Conservation (phyloP, 169 alveolate species). For the Eimeria praecox region DNA sequence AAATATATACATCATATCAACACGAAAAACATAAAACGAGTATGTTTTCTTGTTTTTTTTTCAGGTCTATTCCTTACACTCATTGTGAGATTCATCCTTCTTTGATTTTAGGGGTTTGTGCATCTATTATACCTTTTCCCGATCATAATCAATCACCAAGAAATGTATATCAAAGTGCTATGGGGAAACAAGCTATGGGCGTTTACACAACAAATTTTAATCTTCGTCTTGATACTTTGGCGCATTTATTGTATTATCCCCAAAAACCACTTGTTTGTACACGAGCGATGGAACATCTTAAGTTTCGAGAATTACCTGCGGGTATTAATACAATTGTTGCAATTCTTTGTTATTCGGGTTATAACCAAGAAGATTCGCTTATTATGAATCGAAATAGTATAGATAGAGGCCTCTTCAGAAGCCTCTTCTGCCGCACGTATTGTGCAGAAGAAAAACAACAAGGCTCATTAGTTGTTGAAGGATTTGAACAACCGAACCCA, state of each 20-base stretch:
- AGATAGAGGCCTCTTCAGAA: constrained; percentile 99
- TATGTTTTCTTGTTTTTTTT: background rate
- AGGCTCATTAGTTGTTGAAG: constrained; percentile 94
- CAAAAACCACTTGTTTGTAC: constrained; percentile 99
- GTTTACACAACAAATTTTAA: constrained; percentile 98
- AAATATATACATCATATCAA: too few relatives aligned
- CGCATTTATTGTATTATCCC: constrained; percentile 99
- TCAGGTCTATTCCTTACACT: constrained; percentile 92
- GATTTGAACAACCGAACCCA: constrained; percentile 92
- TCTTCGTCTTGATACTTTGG: constrained; percentile 99
- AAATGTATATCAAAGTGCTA: constrained; percentile 99
- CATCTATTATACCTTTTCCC: constrained; percentile 99
- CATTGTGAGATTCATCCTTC: constrained; percentile 99
- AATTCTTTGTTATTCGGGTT: constrained; percentile 99
- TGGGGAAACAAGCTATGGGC: constrained; percentile 99
- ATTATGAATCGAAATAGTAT: constrained; percentile 98
- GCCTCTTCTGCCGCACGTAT: constrained; percentile 98
- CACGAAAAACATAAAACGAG: too few relatives aligned
- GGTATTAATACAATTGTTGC: constrained; percentile 99
- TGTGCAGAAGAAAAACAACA: constrained; percentile 96
- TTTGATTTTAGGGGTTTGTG: constrained; percentile 99
- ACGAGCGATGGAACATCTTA: constrained; percentile 98
- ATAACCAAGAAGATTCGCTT: constrained; percentile 99
- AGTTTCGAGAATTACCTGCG: constrained; percentile 99
- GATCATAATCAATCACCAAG: constrained; percentile 99